These are phyloP conservation scores for Pythium oligandrum DNA, from an alignment of 352 stramenopile species.

Conservation along the genomic window DNA sequence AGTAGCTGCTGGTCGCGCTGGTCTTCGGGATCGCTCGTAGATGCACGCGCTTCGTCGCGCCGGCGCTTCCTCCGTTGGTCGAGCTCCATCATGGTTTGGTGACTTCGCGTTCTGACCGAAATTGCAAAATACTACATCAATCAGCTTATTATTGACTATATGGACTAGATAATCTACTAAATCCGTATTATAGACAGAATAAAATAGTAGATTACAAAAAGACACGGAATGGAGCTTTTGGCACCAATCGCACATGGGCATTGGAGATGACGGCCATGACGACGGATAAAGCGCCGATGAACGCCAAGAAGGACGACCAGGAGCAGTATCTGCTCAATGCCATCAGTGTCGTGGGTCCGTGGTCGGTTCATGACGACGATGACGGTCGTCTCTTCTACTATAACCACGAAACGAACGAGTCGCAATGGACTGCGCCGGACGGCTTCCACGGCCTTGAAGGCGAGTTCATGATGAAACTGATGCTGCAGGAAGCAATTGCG, in stretches of 20 bases:
- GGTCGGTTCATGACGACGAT: constrained; percentile 73
- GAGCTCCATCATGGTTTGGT: too few relatives aligned
- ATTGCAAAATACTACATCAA: too few relatives aligned
- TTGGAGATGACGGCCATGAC: too few relatives aligned
- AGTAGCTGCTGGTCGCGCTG: constrained; percentile 8
- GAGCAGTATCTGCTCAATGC: constrained; percentile 27
- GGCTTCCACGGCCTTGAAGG: constrained; percentile 47
- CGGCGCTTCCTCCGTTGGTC: background rate
- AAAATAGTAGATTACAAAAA: too few relatives aligned
- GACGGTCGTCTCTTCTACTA: constrained; percentile 79
- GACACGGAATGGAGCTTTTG: too few relatives aligned
- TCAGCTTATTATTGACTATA: too few relatives aligned
- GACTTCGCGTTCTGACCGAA: too few relatives aligned
- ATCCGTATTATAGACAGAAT: too few relatives aligned
- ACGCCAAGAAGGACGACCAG: too few relatives aligned
- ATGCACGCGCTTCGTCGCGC: constrained; percentile 1
- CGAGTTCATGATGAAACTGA: constrained; percentile 83
- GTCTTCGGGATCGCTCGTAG: constrained; percentile 2
- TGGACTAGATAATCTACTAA: too few relatives aligned
- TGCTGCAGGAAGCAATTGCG: constrained; percentile 66
- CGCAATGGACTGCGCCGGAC: constrained; percentile 51
- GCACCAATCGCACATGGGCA: too few relatives aligned
- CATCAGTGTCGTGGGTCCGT: constrained; percentile 46
- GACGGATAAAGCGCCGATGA: too few relatives aligned
- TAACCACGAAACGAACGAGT: constrained; percentile 35